phyloP scores from a whole-genome alignment of 352 stramenopile genomes.

The Phytopythium helicoides region DNA sequence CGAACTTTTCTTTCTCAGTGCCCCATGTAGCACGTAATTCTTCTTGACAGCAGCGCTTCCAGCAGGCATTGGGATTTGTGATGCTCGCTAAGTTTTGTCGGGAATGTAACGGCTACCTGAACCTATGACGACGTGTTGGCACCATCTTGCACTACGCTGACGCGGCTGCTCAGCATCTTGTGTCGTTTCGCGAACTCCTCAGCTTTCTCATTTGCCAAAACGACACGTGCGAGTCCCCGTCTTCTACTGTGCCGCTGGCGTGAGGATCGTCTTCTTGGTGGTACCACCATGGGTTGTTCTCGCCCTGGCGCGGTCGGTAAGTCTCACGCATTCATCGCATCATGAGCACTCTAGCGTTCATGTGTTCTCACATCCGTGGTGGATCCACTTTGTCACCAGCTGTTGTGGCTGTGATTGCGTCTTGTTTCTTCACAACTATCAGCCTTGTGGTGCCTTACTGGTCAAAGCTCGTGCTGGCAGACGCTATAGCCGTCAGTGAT shows the following conservation, averaged over 20 bases:
- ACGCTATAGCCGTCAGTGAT: slow-evolving; percentile 2
- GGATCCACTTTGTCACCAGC: slow-evolving; percentile 13
- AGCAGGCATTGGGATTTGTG: not conserved
- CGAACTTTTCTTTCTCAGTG: slow-evolving; percentile 16
- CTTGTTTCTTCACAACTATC: slow-evolving; percentile 28
- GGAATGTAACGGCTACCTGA: no score
- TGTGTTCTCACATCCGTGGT: not conserved
- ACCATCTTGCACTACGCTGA: no score
- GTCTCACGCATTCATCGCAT: not conserved
- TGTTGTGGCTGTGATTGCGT: slow-evolving; percentile 26
- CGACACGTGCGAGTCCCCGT: no score
- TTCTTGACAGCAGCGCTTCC: slow-evolving; percentile 16
- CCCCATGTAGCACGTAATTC: not conserved
- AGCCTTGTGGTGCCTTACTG: slow-evolving; percentile 56
- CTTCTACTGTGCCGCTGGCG: not conserved
- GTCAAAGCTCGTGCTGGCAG: slow-evolving; percentile 29
- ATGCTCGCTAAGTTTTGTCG: no score
- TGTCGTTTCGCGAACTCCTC: no score
- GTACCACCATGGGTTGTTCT: slow-evolving; percentile 40
- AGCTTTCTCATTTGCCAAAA: no score
- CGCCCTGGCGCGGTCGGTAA: slow-evolving; percentile 40
- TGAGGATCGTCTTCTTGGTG: not conserved
- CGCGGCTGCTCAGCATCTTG: no score
- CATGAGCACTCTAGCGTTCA: not conserved
- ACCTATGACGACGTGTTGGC: no score